These are phyloP conservation scores for Vitis rupestris DNA, from an alignment of 164 flowering plant species.

Conservation along the genomic window DNA sequence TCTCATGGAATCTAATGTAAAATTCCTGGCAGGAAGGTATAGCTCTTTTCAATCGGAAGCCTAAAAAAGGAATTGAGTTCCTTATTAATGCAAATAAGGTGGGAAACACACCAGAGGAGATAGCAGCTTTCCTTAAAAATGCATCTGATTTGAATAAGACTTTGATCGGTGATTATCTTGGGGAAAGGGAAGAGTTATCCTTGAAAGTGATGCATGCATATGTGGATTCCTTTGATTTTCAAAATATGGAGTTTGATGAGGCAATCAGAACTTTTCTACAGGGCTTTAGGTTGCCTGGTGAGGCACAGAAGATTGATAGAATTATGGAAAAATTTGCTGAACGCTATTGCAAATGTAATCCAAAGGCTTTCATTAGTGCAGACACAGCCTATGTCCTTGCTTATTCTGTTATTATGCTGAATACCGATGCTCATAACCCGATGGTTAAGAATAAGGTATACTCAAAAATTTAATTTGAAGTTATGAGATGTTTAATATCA, in stretches of 20 bases:
- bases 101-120: constrained; percentile 86
- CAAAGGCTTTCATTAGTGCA: constrained; percentile 88
- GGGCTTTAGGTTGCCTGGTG: constrained; percentile 99
- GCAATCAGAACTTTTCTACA: constrained; percentile 83
- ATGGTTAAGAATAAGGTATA: constrained; percentile 96
- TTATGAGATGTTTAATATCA: background rate
- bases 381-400: constrained; percentile 99
- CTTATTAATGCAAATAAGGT: constrained; percentile 89
- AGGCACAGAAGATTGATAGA: constrained; percentile 98
- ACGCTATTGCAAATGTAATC: constrained; percentile 96
- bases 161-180: constrained; percentile 94
- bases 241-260: constrained; percentile 93
- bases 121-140: constrained; percentile 79
- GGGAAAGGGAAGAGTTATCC: constrained; percentile 92
- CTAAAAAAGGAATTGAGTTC: constrained; percentile 92
- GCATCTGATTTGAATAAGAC: constrained; percentile 87
- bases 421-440: constrained; percentile 98
- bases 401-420: constrained; percentile 93
- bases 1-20: constrained; percentile 30
- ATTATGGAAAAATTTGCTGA: constrained; percentile 99
- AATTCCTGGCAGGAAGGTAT: constrained; percentile 95
- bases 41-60: constrained; percentile 92
- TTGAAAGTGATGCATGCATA: constrained; percentile 98
- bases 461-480: background rate
- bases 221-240: constrained; percentile 93